Percentiles rank a stretch among this genome's conserved stretches.
Evolutionary conservation across 805 yeast species (phyloP).

Genomic region (Metschnikowia borealis): DNA sequence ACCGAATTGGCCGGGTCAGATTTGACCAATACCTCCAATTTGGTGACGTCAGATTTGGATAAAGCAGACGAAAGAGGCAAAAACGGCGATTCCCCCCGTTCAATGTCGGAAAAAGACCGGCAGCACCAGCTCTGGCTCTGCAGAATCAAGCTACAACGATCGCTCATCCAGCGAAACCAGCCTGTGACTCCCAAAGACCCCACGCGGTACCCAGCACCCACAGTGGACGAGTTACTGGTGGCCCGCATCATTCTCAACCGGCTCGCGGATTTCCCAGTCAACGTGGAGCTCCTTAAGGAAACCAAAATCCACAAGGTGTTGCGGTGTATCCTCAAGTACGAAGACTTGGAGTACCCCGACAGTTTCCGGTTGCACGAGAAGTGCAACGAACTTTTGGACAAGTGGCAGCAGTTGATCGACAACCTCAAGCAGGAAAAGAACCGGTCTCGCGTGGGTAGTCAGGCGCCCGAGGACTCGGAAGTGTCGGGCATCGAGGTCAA

Average conservation of each 20-base stretch:
- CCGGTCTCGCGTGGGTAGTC: conserved; percentile 13
- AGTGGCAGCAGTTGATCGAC: conserved; percentile 40
- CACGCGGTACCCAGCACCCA: conserved; percentile 33
- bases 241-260: conserved; percentile 39
- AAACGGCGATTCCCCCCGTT: conserved; percentile 4
- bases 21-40: too few species aligned
- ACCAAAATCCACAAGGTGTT: conserved; percentile 52
- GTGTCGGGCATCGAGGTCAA: conserved; percentile 12
- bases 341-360: conserved; percentile 38
- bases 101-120: conserved; percentile 35
- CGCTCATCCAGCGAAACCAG: conserved; percentile 44
- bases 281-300: conserved; percentile 34
- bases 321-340: conserved; percentile 42
- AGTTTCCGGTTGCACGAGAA: conserved; percentile 45
- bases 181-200: conserved; percentile 37
- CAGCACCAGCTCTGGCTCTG: conserved; percentile 46
- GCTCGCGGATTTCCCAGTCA: conserved; percentile 41
- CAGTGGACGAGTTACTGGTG: conserved; percentile 41
- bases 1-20: too few species aligned
- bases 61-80: not conserved
- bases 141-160: conserved; percentile 46
- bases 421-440: conserved; percentile 32
- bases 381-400: conserved; percentile 35
- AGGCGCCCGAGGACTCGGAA: conserved; percentile 14
- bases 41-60: too few species aligned